Conservation (phyloP, 2,329 filamentous ascomycete species). For the Decorospora gaudefroyi region DNA sequence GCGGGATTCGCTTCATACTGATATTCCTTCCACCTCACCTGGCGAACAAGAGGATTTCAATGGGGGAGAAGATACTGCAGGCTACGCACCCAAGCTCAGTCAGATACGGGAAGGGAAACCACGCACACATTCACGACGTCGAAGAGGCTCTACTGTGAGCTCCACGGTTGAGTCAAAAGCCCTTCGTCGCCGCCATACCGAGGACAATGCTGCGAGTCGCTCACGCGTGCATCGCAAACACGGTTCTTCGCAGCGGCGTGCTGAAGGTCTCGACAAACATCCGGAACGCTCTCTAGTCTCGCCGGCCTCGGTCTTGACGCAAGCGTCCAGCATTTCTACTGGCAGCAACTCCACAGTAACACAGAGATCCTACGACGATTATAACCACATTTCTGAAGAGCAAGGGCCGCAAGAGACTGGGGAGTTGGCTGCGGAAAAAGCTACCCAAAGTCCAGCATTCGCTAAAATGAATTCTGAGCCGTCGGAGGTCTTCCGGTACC, state of each 20-base stretch:
- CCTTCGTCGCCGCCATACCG: slow-evolving; percentile 26
- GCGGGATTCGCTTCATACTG: slow-evolving; percentile 22
- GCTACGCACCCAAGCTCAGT: slow-evolving; percentile 49
- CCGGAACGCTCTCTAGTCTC: slow-evolving; percentile 52
- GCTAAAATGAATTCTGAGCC: slow-evolving; percentile 27
- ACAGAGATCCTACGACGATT: slow-evolving; percentile 50
- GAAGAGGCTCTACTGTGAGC: slow-evolving; percentile 30
- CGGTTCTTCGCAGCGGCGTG: slow-evolving; percentile 40
- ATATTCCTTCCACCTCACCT: slow-evolving; percentile 16
- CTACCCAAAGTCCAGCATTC: slow-evolving; percentile 15
- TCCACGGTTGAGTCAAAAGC: slow-evolving; percentile 20
- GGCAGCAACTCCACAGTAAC: slow-evolving; percentile 55
- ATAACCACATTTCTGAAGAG: slow-evolving; percentile 28
- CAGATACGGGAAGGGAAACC: slow-evolving; percentile 50
- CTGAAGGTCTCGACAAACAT: slow-evolving; percentile 35
- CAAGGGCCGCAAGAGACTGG: slow-evolving; percentile 23
- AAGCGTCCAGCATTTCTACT: slow-evolving; percentile 49
- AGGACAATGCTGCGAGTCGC: slow-evolving; percentile 31
- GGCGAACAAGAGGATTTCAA: slow-evolving; percentile 22
- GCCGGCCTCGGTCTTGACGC: slow-evolving; percentile 49
- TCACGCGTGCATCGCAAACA: slow-evolving; percentile 41
- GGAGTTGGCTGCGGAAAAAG: slow-evolving; percentile 19
- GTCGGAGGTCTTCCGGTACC: slow-evolving; percentile 39
- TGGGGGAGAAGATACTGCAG: slow-evolving; percentile 25
- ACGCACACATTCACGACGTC: slow-evolving; percentile 24